Evolutionary conservation across 2,329 filamentous ascomycete genomes (phyloP), one percentile per base, ranked within the genome.

Genomic region (Zymoseptoria tritici): DNA sequence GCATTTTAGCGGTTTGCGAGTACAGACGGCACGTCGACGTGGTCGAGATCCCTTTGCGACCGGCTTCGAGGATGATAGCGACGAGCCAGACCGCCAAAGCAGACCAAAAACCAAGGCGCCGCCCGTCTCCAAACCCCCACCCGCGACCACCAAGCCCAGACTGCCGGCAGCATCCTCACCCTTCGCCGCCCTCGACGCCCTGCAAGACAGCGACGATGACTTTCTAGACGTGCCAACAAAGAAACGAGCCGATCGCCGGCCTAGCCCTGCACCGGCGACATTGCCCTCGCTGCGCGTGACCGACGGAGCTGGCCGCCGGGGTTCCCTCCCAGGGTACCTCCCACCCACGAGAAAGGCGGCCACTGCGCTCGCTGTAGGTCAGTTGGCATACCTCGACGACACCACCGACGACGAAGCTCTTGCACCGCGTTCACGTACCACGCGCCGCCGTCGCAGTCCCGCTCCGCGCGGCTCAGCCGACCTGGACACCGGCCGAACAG

Each of bases 51-150:
- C 70, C 42, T 72, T 71, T 55, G 69, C 68, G 19, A 68, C 68
- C 21, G 67, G 68, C 62, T 72, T 72, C 62, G 69, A 71, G 61
- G 69, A 71, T 68, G 69, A 71, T 61, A 66, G 65, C 55, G 68
- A 70, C 56, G 66, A 67, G 58, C 62, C 68, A 51, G 59, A 59
- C 57, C 64, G 64, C 58, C 60, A 64, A 57, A 65, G 65, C 63
- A 63, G 65, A 61, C 58, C 64, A 52, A 67, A 68, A 60, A 66
- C 65, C 57, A 66, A 64, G 62, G 55, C 64, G 57, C 56, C 61
- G 57, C 61, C 64, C 57, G 63, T 62, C 58, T 55, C 60, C 55
- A 67, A 62, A 57, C 60, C 58, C 42, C 52, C 55, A 51, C 54
- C 61, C 16, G 53, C 56, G 19, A 59, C 61, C n/a, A 49, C 57